phyloP scores from a whole-genome alignment of 495 filamentous ascomycete species.

The Lophiostoma macrostomum region DNA sequence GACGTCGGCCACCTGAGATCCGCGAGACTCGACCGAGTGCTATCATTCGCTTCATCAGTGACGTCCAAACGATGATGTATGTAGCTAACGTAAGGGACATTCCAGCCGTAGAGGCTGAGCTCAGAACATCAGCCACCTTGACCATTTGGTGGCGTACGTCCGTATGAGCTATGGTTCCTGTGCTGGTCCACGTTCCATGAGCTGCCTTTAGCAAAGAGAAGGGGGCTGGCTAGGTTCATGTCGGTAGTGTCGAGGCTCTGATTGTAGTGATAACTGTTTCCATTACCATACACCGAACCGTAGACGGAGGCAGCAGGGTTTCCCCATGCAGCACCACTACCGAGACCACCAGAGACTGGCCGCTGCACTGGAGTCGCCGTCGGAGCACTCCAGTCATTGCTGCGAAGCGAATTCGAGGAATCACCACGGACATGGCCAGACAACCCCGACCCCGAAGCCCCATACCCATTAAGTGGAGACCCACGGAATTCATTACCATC shows the following conservation, averaged over 20 bases:
- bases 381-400: conserved; percentile 10
- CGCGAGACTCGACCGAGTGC: no score
- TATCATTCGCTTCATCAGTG: no score
- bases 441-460: neutral
- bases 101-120: neutral
- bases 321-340: conserved; percentile 26
- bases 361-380: conserved; percentile 10
- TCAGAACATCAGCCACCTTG: conserved; percentile 29
- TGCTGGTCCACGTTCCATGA: conserved; percentile 12
- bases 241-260: neutral
- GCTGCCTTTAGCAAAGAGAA: conserved; percentile 16
- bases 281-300: conserved; percentile 18
- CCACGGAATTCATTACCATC: conserved; percentile 3
- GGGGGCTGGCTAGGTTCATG: conserved; percentile 12
- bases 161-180: conserved; percentile 14
- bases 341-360: conserved; percentile 14
- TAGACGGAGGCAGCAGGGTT: conserved; percentile 12
- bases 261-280: conserved; percentile 10
- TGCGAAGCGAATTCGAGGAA: conserved; percentile 20
- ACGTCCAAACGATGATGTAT: no score
- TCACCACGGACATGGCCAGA: conserved; percentile 27
- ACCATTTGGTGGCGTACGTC: conserved; percentile 27
- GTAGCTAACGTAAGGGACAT: neutral
- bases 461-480: conserved; percentile 17
- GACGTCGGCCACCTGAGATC: no score